These are phyloP conservation scores for Elasticomyces elasticus DNA, from an alignment of 495 filamentous ascomycete genomes.

Conservation along the genomic window DNA sequence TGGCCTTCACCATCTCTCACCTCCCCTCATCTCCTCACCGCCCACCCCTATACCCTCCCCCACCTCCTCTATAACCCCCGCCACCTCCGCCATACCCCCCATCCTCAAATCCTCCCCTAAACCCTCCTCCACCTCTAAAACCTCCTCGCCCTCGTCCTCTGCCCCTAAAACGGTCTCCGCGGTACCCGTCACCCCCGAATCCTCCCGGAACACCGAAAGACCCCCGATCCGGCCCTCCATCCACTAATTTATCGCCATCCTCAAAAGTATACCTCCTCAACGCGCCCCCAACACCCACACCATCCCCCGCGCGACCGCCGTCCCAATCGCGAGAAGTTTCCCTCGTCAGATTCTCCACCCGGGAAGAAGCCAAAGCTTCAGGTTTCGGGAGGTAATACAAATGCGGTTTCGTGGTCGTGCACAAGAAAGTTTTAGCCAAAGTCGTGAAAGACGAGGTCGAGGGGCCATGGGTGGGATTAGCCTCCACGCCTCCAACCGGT, in stretches of 20 bases:
- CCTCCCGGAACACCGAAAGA: slow-evolving; percentile 8
- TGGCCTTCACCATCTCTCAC: too few species aligned
- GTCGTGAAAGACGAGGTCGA: slow-evolving; percentile 3
- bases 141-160: slow-evolving; percentile 2
- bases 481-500: too few species aligned
- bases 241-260: slow-evolving; percentile 57
- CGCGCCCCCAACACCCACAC: slow-evolving; percentile 32
- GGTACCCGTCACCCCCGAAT: neutral
- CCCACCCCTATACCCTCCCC: too few species aligned
- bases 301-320: slow-evolving; percentile 18
- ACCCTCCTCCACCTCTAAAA: slow-evolving; percentile 3
- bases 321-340: slow-evolving; percentile 41
- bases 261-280: slow-evolving; percentile 73
- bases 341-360: slow-evolving; percentile 55
- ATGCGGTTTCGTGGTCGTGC: slow-evolving; percentile 57
- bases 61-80: neutral
- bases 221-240: slow-evolving; percentile 61
- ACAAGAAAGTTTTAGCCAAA: slow-evolving; percentile 54
- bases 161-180: neutral
- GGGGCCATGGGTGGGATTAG: neutral
- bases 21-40: neutral
- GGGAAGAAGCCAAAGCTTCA: slow-evolving; percentile 45
- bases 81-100: neutral
- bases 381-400: slow-evolving; percentile 55
- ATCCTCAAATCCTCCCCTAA: neutral